phyloP scores from a whole-genome alignment of 139 green algal genomes.

The Tetradesmus obliquus region DNA sequence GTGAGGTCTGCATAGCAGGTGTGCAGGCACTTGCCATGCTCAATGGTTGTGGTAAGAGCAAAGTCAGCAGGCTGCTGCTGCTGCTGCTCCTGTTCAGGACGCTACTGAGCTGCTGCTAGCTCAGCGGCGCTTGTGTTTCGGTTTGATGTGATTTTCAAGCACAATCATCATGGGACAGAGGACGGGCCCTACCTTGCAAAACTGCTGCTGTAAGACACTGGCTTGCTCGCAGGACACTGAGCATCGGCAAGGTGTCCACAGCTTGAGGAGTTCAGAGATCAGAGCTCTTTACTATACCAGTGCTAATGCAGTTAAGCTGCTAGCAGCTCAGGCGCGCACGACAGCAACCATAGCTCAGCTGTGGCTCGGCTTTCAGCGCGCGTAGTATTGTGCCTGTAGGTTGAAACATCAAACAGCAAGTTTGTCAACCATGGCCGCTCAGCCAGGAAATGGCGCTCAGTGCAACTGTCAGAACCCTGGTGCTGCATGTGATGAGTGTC shows the following conservation, averaged over 20 bases:
- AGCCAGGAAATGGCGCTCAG: too few relatives aligned
- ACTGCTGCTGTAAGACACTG: background rate
- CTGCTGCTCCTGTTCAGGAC: background rate
- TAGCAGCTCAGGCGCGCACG: background rate
- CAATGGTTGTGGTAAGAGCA: background rate
- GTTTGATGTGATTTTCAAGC: too few relatives aligned
- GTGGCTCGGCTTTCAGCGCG: background rate
- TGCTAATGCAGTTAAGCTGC: background rate
- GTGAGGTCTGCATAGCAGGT: too few relatives aligned
- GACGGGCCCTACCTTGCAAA: background rate
- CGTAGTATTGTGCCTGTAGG: too few relatives aligned
- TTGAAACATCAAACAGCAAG: too few relatives aligned
- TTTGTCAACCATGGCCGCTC: too few relatives aligned
- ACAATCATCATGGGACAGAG: background rate
- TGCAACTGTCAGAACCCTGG: background rate
- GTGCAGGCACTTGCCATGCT: too few relatives aligned
- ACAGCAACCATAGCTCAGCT: background rate
- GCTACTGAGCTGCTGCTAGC: background rate
- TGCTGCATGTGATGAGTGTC: background rate
- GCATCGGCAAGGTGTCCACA: background rate
- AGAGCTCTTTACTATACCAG: background rate
- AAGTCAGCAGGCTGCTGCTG: background rate
- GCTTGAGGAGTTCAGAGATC: background rate
- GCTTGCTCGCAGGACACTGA: slow-evolving; percentile 2
- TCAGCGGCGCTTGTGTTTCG: too few relatives aligned